Evolutionary conservation across 176 grass and related monocot genomes (phyloP), one percentile per base, ranked within the genome.

Genomic region (Eremochloa ophiuroides): DNA sequence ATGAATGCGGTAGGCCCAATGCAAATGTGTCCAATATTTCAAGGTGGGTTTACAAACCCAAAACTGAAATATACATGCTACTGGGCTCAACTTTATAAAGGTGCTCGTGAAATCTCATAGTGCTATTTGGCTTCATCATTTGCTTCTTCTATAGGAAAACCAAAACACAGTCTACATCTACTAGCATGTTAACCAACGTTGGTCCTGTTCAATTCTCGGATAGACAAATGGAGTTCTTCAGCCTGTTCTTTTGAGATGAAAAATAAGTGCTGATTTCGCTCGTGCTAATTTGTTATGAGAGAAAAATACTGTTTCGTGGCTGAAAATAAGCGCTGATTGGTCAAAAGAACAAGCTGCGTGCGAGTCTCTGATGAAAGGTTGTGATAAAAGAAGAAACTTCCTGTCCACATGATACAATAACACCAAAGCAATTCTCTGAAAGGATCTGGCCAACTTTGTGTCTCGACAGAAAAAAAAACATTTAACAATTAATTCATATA

Each of bases 311-410:
- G n/a, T n/a, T n/a, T n/a, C n/a, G n/a, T n/a, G n/a, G n/a, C n/a
- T n/a, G n/a, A n/a, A n/a, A n/a, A n/a, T n/a, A n/a, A n/a, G n/a
- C n/a, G n/a, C n/a, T n/a, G n/a, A n/a, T n/a, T n/a, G n/a, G n/a
- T n/a, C n/a, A n/a, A n/a, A n/a, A n/a, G n/a, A n/a, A n/a, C n/a
- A n/a, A n/a, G 11, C 58, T 7, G 9, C 50, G 27, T 69, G 20
- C 48, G 5, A 69, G 5, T 15, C 58, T 55, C 26, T 46, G 23
- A 27, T 46, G 10, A 71, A 71, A 2, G 28, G 28, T 25, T 26
- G 39, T 35, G 73, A 31, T 69, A 60, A 20, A 26, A n/a, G 81
- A 65, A 58, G 72, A 31, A n/a, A 56, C 73, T 69, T 76, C 62
- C 73, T 69, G 37, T 26, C 82, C 73, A 69, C 73, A 43, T 28